phyloP scores from a whole-genome alignment of 169 alveolate genomes.

The Plasmodium cynomolgi region DNA sequence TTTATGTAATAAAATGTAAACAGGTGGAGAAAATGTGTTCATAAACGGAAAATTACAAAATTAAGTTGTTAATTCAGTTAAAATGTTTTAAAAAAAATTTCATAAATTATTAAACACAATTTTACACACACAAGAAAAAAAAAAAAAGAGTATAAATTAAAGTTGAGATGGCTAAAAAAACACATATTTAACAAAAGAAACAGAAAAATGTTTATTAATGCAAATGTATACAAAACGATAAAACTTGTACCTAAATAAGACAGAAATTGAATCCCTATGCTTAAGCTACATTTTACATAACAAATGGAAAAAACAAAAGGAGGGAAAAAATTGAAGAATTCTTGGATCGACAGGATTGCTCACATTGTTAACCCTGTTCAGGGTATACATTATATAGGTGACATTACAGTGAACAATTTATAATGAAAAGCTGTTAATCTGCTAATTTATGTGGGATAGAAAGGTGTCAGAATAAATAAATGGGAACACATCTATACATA shows the following conservation, averaged over 20 bases:
- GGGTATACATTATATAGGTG: neutral
- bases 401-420: neutral
- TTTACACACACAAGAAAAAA: neutral
- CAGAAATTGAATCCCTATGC: neutral
- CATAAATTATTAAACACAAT: neutral
- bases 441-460: neutral
- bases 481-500: neutral
- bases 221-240: neutral
- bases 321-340: neutral
- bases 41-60: too few species aligned
- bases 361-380: neutral
- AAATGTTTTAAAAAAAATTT: neutral
- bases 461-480: neutral
- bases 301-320: conserved; percentile 3
- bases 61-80: neutral
- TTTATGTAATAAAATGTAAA: neutral
- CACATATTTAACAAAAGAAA: neutral
- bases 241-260: neutral
- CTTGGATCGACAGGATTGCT: neutral
- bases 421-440: neutral
- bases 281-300: neutral
- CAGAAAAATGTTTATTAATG: neutral
- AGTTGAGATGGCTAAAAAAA: neutral
- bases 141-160: too few species aligned
- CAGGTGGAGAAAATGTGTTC: neutral